Evolutionary conservation across 345 rosid species (phyloP).

Genomic region (Fremontodendron californicum): DNA sequence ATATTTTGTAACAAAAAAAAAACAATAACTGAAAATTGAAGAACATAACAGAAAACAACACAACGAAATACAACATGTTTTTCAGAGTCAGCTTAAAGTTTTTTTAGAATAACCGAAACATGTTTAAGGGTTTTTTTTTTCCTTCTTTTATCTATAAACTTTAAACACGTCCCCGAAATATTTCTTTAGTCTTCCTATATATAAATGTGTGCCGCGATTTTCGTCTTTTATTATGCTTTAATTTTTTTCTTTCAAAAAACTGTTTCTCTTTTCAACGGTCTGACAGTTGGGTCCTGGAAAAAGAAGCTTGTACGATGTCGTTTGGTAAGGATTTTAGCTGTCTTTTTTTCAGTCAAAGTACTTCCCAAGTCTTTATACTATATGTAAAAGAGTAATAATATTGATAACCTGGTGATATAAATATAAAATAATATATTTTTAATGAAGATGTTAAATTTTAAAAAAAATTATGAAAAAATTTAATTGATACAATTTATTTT

Average conservation of each 20-base stretch:
- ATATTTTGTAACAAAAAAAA: neutral
- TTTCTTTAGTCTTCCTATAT: neutral
- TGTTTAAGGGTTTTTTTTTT: neutral
- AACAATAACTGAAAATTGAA: neutral
- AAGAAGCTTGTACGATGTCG: neutral
- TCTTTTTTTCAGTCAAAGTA: too few relatives aligned
- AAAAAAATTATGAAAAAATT: too few relatives aligned
- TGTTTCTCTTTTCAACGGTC: neutral
- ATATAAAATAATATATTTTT: too few relatives aligned
- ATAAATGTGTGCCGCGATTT: neutral
- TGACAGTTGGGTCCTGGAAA: neutral
- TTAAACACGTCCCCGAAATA: neutral
- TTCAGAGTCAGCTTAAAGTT: too few relatives aligned
- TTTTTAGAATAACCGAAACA: neutral
- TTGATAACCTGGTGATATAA: too few relatives aligned
- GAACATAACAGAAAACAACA: neutral
- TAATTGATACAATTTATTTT: too few relatives aligned
- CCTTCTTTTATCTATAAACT: neutral
- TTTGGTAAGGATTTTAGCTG: neutral
- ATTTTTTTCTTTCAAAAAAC: neutral
- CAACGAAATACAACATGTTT: neutral
- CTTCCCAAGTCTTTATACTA: too few relatives aligned
- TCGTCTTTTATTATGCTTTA: neutral
- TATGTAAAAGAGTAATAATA: too few relatives aligned
- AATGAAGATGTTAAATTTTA: too few relatives aligned